Conservation (phyloP, 352 stramenopile species). For the Globisporangium cederbergense region DNA sequence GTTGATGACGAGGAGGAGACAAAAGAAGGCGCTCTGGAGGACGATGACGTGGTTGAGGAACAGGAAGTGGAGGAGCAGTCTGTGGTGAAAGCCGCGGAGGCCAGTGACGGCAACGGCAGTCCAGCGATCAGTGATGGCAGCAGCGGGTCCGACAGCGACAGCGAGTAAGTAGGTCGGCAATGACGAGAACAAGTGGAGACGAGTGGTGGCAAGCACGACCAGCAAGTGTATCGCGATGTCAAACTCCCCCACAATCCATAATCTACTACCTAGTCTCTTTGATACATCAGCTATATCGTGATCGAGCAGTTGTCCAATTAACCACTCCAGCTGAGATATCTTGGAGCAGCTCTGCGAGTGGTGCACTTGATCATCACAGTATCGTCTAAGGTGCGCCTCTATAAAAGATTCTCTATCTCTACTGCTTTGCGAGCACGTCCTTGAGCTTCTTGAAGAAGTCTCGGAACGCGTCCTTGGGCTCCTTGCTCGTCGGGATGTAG, state of each 20-base stretch:
- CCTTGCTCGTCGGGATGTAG: conserved; percentile 87
- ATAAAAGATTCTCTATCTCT: background rate
- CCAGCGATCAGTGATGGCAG: conserved; percentile 58
- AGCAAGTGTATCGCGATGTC: background rate
- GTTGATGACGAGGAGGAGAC: conserved; percentile 40
- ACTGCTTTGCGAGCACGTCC: background rate
- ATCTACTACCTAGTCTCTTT: background rate
- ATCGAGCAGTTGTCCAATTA: no score
- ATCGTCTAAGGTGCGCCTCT: no score
- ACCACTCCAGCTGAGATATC: no score
- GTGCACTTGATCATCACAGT: no score
- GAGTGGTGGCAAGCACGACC: background rate
- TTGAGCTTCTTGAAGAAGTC: conserved; percentile 61
- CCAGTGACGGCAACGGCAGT: conserved; percentile 39
- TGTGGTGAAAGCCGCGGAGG: conserved; percentile 7
- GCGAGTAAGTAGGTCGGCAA: conserved; percentile 44
- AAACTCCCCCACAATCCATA: background rate
- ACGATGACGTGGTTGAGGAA: conserved; percentile 11
- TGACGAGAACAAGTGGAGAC: background rate
- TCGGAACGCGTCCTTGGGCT: conserved; percentile 69
- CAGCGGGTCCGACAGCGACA: conserved; percentile 65
- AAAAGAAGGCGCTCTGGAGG: conserved; percentile 27
- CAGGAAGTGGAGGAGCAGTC: background rate
- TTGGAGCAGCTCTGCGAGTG: no score
- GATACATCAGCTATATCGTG: no score